Evolutionary conservation across 108 stramenopile genomes (phyloP), one percentile per base, ranked within the genome.

Genomic region (Fragilariopsis cylindrus): DNA sequence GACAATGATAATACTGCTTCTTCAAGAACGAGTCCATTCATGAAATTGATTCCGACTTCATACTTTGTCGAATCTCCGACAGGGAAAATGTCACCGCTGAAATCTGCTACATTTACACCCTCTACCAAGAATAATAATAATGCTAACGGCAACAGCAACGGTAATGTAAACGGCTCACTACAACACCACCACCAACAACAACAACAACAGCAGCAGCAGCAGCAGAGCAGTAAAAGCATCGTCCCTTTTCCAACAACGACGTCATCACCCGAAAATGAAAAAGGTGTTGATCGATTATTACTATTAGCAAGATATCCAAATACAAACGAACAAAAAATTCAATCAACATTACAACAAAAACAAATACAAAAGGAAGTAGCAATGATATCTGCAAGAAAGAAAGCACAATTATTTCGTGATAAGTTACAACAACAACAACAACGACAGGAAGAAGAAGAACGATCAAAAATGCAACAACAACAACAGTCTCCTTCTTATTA

Each of bases 261-360:
- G 0, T 19, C 30, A 30, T 2, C 30, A 15, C 70, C 53, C 39
- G 4, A 12, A 40, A 54, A 6, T 55, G 45, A 55, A 56, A 46
- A 71, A 39, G 53, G 53, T 11, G 77, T 71, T 1, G 69, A 78
- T 64, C 52, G 78, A 12, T 46, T 79, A 8, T 18, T 79, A 21
- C 4, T 79, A 1, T 60, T 79, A 52, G 72, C 72, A 3, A 72
- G 69, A 42, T 65, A 79, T 62, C 78, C 78, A 5, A 68, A 79
- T 60, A 68, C 60, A 13, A 60, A 53, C 1, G 72, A 73, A 15
- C 15, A 53, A 30, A 53, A 79, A 0, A 66, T 79, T 4, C 21
- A 53, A 11, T 5, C 49, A 0, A 50, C 68, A 11, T 48, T 79
- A 0, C 3, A 62, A 9, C 48, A 65, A 18, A 53, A 73, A 41